Base-by-base conservation (phyloP, 192 early-diverging fungal genomes). In the Coemansia sp. region DNA sequence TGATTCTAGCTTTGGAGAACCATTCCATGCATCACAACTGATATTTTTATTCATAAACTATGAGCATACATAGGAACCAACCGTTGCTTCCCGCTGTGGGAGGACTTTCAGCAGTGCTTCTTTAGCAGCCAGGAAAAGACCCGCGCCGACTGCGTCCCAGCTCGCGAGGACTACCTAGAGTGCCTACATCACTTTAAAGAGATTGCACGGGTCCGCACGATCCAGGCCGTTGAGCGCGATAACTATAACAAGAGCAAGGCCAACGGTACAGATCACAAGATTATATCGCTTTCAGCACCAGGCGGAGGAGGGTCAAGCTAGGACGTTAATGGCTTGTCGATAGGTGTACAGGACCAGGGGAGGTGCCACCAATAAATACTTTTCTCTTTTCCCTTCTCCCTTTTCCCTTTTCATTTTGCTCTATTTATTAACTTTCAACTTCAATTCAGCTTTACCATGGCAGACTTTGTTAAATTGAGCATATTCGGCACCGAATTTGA, bases 161-260 rank as follows among this genome's bases (percentile, higher is more conserved):
- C 93, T 69, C 89, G 87, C 68, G 95, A 97, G 62, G 97, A 98
- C 80, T 98, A 98, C 84, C 84, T 93, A 53, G 97, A 98, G 85
- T 98, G 97, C 78, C 86, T 98, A 51, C 95, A 95, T 76, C 94
- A 95, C 74, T 90, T 90, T 69, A 98, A 98, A 76, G 97, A 98
- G 66, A 84, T 84, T 61, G 73, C 82, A 0, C 82, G 82, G 29
- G 82, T 84, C 14, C 82, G 77, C n/a, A 67, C 76, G 5, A 84
- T 84, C 64, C 76, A 84, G 63, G 58, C 76, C 0, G 82, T 84
- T 9, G 82, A 84, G 67, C 77, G 74, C 45, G 57, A 76, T 38
- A 84, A 76, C 68, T 84, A 75, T 48, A 66, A 64, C 17, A 78
- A 79, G 57, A 67, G 38, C 62, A 76, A 84, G 70, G 67, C 62